These are phyloP conservation scores for Hypoxylon lienhwacheense DNA, from an alignment of 495 filamentous ascomycete genomes.

Conservation along the genomic window DNA sequence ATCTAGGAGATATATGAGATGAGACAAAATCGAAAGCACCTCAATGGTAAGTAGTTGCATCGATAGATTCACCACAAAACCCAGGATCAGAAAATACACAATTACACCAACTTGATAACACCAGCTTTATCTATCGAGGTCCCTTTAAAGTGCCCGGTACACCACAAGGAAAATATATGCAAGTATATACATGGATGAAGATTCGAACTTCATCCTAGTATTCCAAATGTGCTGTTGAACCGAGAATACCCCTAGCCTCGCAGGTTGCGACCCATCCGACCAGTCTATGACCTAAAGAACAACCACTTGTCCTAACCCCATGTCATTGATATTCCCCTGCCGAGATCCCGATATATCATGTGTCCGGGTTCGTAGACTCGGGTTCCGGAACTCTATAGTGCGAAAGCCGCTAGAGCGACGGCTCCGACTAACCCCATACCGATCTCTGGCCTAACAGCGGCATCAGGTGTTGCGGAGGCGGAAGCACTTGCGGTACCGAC, in stretches of 20 bases:
- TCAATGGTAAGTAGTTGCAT: too few relatives aligned
- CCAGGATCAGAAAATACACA: too few relatives aligned
- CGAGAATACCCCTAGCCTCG: conserved; percentile 5
- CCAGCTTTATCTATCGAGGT: too few relatives aligned
- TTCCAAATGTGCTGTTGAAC: not conserved
- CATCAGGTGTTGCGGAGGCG: conserved; percentile 18
- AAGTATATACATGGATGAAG: too few relatives aligned
- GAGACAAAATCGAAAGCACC: too few relatives aligned
- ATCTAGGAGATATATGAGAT: too few relatives aligned
- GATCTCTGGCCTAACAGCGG: conserved; percentile 30
- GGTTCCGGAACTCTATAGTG: conserved; percentile 7
- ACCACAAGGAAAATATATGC: too few relatives aligned
- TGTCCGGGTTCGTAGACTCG: not conserved
- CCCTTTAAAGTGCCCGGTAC: too few relatives aligned
- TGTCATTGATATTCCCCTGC: conserved; percentile 15
- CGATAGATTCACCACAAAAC: too few relatives aligned
- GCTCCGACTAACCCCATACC: conserved; percentile 32
- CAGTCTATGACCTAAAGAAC: conserved; percentile 28
- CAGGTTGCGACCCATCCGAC: conserved; percentile 19
- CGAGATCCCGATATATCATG: not conserved
- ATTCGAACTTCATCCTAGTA: not conserved
- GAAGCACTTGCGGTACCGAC: conserved; percentile 25
- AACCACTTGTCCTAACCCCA: conserved; percentile 15
- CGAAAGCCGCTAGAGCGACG: conserved; percentile 27
- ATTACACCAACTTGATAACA: too few relatives aligned